A percentile compares a stretch with the other conserved stretches of the same genome.
Evolutionary conservation across 2,329 filamentous ascomycete species (phyloP).

Genomic region (Talaromyces sp.): DNA sequence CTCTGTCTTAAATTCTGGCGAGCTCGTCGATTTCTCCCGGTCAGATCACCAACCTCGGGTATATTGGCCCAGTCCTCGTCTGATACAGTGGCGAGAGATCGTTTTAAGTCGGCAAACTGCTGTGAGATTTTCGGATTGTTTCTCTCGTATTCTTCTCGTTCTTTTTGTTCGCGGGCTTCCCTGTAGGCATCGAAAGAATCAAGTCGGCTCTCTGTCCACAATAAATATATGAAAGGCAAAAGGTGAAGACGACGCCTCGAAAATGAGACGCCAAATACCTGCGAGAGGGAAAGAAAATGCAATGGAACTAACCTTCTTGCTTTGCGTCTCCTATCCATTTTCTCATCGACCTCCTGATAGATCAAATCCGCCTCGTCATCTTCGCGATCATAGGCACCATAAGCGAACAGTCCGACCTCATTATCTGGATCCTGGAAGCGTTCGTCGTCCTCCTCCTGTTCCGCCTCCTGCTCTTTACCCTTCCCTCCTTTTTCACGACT

Average conservation of each 20-base stretch:
- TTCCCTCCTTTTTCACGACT: slow-evolving; percentile 63
- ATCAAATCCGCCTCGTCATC: slow-evolving; percentile 97
- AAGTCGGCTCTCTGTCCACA: slow-evolving; percentile 77
- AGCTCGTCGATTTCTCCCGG: slow-evolving; percentile 82
- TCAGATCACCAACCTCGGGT: slow-evolving; percentile 94
- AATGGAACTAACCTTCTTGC: slow-evolving; percentile 71
- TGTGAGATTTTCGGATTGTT: slow-evolving; percentile 98
- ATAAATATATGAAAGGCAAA: slow-evolving; percentile 58
- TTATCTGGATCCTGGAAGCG: slow-evolving; percentile 96
- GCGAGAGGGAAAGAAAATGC: slow-evolving; percentile 22
- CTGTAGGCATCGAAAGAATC: slow-evolving; percentile 61
- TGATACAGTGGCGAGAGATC: slow-evolving; percentile 79
- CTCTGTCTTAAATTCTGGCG: slow-evolving; percentile 78
- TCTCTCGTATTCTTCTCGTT: slow-evolving; percentile 90
- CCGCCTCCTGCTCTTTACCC: slow-evolving; percentile 66
- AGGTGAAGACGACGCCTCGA: slow-evolving; percentile 57
- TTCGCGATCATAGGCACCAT: slow-evolving; percentile 92
- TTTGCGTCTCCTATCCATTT: slow-evolving; percentile 87
- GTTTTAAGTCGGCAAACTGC: slow-evolving; percentile 94
- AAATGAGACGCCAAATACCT: slow-evolving; percentile 20
- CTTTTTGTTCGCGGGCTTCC: slow-evolving; percentile 88
- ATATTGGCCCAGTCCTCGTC: slow-evolving; percentile 97
- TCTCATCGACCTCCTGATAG: slow-evolving; percentile 93
- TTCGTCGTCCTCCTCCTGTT: slow-evolving; percentile 72
- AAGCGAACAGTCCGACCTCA: slow-evolving; percentile 91